Base-by-base conservation (phyloP, 2,329 filamentous ascomycete species). In the Colletotrichum falcatum region DNA sequence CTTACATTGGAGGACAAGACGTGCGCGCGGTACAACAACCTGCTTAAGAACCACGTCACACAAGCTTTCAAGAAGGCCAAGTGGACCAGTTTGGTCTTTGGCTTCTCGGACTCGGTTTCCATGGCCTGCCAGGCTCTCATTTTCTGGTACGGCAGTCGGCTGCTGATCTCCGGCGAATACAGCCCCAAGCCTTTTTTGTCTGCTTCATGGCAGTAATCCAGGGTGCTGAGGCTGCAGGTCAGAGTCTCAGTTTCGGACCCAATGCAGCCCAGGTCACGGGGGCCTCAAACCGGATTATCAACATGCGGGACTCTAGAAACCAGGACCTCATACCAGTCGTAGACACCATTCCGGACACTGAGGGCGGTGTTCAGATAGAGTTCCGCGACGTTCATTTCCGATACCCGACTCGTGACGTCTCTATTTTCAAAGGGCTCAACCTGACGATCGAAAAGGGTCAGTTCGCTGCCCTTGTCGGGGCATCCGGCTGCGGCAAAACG, bases 401-500 rank as follows among this genome's bases (percentile, higher is more conserved):
- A 72, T 91, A 91, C 74, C 88, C 89, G 0, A 87, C 86, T 0
- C 83, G 89, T 56, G 83, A 88, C 65, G 80, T 85, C 3, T 83
- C 85, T 28, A 85, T 91, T 39, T 90, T 91, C 78, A 84, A 82
- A 61, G 86, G 87, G 1, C 80, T 94, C 66, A 90, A 86, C 75
- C 81, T 94, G 70, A 88, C 85, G 7, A 88, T 94, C 62, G 83
- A 89, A 73, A 90, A 89, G 73, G 91, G 91, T 5, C 89, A 92
- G 76, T 93, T 92, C 75, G 90, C 88, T 0, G 91, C 90, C 1
- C 83, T 94, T 1, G 91, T 94, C 6, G 91, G 92, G 1, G 86
- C 91, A 0, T 91, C 89, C 1, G 91, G 91, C 0, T 92, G 90
- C 69, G 91, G 91, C 44, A 93, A 95, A 81, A 92, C 90, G 0